phyloP scores from a whole-genome alignment of 305 asterid genomes.

The Fraxinus paxiana region DNA sequence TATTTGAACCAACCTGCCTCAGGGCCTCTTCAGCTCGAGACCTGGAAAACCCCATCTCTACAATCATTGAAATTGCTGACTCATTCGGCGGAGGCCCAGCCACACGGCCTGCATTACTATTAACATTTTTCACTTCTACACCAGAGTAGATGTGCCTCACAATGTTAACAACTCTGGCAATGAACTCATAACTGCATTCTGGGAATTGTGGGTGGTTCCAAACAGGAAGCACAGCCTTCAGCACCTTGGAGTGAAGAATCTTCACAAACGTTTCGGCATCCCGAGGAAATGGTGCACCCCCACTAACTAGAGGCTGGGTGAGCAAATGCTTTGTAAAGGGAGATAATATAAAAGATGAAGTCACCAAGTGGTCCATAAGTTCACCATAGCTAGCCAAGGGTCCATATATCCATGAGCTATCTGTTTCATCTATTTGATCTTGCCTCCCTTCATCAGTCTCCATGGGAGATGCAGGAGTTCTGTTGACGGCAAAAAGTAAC shows the following conservation, averaged over 20 bases:
- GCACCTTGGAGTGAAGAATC: slow-evolving; percentile 80
- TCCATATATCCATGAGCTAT: slow-evolving; percentile 65
- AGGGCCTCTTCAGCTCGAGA: slow-evolving; percentile 90
- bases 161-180: slow-evolving; percentile 65
- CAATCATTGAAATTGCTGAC: slow-evolving; percentile 69
- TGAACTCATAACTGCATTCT: slow-evolving; percentile 84
- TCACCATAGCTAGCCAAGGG: slow-evolving; percentile 88
- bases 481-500: slow-evolving; percentile 64
- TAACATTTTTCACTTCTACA: slow-evolving; percentile 67
- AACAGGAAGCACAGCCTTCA: slow-evolving; percentile 87
- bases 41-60: slow-evolving; percentile 94
- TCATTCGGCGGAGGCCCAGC: slow-evolving; percentile 90
- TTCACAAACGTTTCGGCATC: slow-evolving; percentile 93
- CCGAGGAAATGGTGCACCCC: slow-evolving; percentile 75
- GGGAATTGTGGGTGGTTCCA: slow-evolving; percentile 85
- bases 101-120: slow-evolving; percentile 52
- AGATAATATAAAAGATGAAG: slow-evolving; percentile 78
- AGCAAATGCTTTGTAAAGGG: slow-evolving; percentile 89
- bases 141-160: slow-evolving; percentile 83
- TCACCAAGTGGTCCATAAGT: slow-evolving; percentile 93
- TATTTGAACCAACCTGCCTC: slow-evolving; percentile 94
- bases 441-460: slow-evolving; percentile 93
- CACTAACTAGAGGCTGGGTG: slow-evolving; percentile 76
- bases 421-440: slow-evolving; percentile 53
- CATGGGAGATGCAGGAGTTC: slow-evolving; percentile 93